Conservation (phyloP, 768 basidiomycete species). For the Rhodosporidiobolus odoratus region DNA sequence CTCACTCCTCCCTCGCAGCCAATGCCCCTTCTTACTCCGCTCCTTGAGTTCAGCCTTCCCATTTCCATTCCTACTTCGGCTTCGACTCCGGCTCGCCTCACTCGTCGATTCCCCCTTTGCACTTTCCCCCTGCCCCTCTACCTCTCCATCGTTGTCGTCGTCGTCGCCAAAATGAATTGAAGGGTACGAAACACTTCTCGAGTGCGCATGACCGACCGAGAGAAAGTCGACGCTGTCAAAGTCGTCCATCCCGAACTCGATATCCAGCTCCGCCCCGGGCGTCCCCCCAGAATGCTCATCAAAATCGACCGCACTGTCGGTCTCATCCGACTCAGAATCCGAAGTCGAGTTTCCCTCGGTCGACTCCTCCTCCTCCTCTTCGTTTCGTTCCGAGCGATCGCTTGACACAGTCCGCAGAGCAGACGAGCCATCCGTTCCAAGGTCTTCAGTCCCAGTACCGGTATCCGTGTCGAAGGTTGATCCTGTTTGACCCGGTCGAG, state of each 20-base stretch:
- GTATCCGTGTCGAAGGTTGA: constrained; percentile 23
- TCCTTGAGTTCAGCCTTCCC: too few species aligned
- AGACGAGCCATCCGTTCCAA: too few species aligned
- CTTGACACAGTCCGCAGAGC: constrained; percentile 5
- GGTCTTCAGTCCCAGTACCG: too few species aligned
- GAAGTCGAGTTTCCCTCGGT: not conserved
- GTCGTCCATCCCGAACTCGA: constrained; percentile 38
- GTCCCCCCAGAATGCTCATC: constrained; percentile 28
- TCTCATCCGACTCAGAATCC: constrained; percentile 13
- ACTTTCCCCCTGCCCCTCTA: too few species aligned
- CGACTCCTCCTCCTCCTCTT: not conserved
- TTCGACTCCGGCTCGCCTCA: not conserved
- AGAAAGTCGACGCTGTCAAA: constrained; percentile 42
- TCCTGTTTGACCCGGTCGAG: not conserved
- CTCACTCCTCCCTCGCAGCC: too few species aligned
- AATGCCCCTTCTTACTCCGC: too few species aligned
- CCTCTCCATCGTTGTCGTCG: constrained; percentile 27
- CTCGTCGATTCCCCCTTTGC: constrained; percentile 2
- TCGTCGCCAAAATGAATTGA: constrained; percentile 42
- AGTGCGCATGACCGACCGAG: constrained; percentile 35
- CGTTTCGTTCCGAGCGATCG: constrained; percentile 7
- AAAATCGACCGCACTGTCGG: constrained; percentile 17
- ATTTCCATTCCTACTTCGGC: too few species aligned
- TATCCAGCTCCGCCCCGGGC: constrained; percentile 35
- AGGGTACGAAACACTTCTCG: constrained; percentile 39